Base-by-base conservation (phyloP, 441 rosid species). In the Capsella rubella region DNA sequence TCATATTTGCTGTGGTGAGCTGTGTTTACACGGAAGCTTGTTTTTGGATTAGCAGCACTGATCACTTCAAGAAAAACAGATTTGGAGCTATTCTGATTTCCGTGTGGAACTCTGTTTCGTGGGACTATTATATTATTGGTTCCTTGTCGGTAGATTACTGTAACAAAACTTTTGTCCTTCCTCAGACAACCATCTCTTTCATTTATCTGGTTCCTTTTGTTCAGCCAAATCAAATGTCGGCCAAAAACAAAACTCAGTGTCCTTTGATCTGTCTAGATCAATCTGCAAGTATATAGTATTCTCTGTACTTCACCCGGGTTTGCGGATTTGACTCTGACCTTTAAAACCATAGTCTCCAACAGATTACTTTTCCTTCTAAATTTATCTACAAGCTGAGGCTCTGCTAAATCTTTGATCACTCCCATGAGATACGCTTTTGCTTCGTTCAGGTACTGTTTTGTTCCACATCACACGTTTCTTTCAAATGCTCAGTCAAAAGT, bases 91-190 rank as follows among this genome's bases (percentile, higher is more conserved):
- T 68, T 67, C 35, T 64, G 59, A 60, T 43, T 74, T 51, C 9
- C 69, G 78, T 75, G 58, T 69, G 64, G 42, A 45, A 75, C 65
- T 69, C 43, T 54, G 43, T 62, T 75, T 52, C 13, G 49, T 75
- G 49, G 64, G 51, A 45, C 18, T 13, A 13, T 45, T 13, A 16
- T 45, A 46, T 62, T 37, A 69, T 62, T 62, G 52, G 74, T 75
- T 61, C 55, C 51, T 53, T 75, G 69, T 68, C 74, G 43, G 70
- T 75, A 15, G 10, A 40, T 58, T 50, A 58, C 62, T 74, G 72
- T 50, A 39, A 16, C 16, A 52, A 61, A 51, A 34, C 69, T 27
- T 67, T 52, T 43, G 64, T 54, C 69, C 59, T 63, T 61, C 6
- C 28, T 13, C 21, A 69, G 71, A 69, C 58, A 69, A 69, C 32